Evolutionary conservation across 305 asterid species (phyloP).

Genomic region (Fraxinus velutina): DNA sequence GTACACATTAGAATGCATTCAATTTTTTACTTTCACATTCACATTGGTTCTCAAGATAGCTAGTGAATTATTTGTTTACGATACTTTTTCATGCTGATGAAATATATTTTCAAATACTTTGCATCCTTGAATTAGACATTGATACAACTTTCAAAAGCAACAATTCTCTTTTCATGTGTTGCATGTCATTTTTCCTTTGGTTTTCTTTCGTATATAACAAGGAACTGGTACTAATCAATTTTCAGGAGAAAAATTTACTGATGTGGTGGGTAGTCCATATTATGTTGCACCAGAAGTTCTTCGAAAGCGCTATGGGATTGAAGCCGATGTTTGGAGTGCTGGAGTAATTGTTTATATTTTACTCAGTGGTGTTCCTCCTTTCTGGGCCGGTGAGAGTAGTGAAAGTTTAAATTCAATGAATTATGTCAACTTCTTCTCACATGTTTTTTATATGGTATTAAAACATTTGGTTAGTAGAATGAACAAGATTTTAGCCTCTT

Average conservation of each 20-base stretch:
- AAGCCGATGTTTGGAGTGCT: conserved; percentile 79
- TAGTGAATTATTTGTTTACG: not conserved
- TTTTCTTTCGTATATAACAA: not conserved
- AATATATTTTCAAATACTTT: not conserved
- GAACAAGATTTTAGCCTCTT: not conserved
- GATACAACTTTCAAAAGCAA: not conserved
- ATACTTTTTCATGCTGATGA: not conserved
- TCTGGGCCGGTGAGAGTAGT: conserved; percentile 64
- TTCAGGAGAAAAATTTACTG: conserved; percentile 60
- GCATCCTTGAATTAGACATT: conserved; percentile 5
- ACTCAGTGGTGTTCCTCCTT: conserved; percentile 80
- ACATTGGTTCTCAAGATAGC: conserved; percentile 12
- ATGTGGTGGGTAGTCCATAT: conserved; percentile 77
- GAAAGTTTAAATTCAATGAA: not conserved
- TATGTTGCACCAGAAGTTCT: conserved; percentile 84
- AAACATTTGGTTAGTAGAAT: not conserved
- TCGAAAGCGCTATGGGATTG: conserved; percentile 63
- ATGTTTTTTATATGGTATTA: not conserved
- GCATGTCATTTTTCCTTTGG: not conserved
- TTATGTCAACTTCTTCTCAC: not conserved
- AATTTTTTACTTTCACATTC: not conserved
- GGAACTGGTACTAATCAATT: not conserved
- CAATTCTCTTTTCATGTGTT: not conserved
- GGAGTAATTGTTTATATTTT: conserved; percentile 74
- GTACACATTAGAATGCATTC: not conserved